Percentiles rank a stretch among this genome's conserved stretches.
These are phyloP conservation scores for Neurospora sp. DNA, from an alignment of 495 filamentous ascomycete species.

Conservation along the genomic window DNA sequence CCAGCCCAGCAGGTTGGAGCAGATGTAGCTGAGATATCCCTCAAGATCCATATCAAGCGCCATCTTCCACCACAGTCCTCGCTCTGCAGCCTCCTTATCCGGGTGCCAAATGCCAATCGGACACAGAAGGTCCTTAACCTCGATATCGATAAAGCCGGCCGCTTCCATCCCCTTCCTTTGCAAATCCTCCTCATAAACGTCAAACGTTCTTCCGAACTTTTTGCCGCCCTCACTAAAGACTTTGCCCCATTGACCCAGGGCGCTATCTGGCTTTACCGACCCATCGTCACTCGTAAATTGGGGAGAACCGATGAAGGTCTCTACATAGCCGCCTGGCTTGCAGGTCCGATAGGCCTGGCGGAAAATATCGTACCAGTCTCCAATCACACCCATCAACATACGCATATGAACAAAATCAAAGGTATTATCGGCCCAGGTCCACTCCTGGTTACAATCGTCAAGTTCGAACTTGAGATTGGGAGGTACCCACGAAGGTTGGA, in stretches of 20 bases:
- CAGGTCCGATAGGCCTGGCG: constrained; percentile 22
- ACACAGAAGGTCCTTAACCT: background rate
- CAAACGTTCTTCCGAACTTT: constrained; percentile 8
- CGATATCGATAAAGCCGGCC: constrained; percentile 6
- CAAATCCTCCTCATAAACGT: constrained; percentile 14
- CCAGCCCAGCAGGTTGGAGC: constrained; percentile 7
- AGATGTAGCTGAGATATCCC: constrained; percentile 4
- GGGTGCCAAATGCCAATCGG: background rate
- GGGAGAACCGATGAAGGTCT: constrained; percentile 7
- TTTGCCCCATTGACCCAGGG: background rate
- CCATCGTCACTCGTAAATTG: constrained; percentile 3
- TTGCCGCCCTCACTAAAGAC: background rate
- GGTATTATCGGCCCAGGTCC: constrained; percentile 31
- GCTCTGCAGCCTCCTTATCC: background rate
- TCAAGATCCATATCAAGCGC: background rate
- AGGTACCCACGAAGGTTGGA: constrained; percentile 30
- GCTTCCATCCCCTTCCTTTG: constrained; percentile 8
- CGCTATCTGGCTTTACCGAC: background rate
- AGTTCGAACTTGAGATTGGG: constrained; percentile 39
- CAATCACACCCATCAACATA: constrained; percentile 36
- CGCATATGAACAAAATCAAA: constrained; percentile 54
- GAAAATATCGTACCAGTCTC: constrained; percentile 38
- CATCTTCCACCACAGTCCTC: background rate
- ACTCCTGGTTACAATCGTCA: constrained; percentile 38
- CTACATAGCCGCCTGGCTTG: constrained; percentile 10